Evolutionary conservation across 108 stramenopile species (phyloP), one percentile per base, ranked within the genome.

Genomic region (Nitzschia sp.): DNA sequence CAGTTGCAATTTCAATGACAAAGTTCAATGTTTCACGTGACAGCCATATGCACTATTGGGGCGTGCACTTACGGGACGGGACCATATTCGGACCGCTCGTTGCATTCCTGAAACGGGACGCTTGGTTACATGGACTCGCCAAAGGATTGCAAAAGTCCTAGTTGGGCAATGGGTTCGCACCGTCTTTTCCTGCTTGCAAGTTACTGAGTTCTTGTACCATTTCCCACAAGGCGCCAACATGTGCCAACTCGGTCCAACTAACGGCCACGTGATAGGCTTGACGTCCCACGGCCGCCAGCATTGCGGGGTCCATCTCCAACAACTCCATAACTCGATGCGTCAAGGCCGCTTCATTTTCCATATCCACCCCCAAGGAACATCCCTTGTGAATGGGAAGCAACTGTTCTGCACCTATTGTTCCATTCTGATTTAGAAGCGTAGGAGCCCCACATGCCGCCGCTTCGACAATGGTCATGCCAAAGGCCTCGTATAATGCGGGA

Each of bases 381-480:
- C n/a, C 17, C 17, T 19, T 51, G 49, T 17, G 19, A 17, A 23
- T 51, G 8, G 49, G 49, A 4, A 51, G n/a, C 21, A 51, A 19
- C 21, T 51, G 49, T 19, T 51, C 49, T 4, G 79, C 78, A 48
- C 78, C 82, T 42, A 79, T 60, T 46, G 61, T 46, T 0, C 70
- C 70, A 34, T 76, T 75, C 19, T 32, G 27, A 24, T 74, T 57
- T 3, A 82, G 55, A 34, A 85, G 64, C 4, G 82, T 70, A 25
- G 82, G 81, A 18, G 59, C 81, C 23, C 76, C 79, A 60, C 76
- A 82, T 0, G 85, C 81, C 26, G 81, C 79, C 11, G 85, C 77
- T 71, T 85, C 85, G 6, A 85, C 63, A 34, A 85, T 58, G 2
- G 85, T 85, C 85, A 85, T 85, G 13, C 85, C 85, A 59, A 76